Evolutionary conservation across 176 grass and related monocot species (phyloP), one percentile per base, ranked within the genome.

Genomic region (Miscanthus lutarioriparius): DNA sequence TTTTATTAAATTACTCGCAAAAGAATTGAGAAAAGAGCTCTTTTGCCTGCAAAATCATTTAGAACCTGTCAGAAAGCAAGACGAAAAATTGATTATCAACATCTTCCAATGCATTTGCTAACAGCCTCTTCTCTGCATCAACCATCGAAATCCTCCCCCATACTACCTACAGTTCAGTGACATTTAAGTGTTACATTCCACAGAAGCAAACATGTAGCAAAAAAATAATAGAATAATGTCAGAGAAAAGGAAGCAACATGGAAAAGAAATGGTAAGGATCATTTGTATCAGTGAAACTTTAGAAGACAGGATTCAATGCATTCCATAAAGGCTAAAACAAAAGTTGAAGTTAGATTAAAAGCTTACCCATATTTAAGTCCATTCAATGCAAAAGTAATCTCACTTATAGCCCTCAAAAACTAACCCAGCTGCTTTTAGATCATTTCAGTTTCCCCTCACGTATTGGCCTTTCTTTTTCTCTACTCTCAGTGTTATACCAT

Each of bases 71-170:
- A 80, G 96, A 99, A 91, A 99, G 93, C 87, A 99, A 88, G 61
- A 99, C 79, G 15, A 99, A 99, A 91, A 90, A 89, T 62, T 96
- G 96, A 91, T 99, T 99, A 91, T 99, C 91, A 67, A 74, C 71
- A 68, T 99, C 96, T 89, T 89, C 85, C 53, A 99, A 87, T 87
- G 96, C 96, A 89, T 99, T 92, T 84, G 88, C 96, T 79, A 99
- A 70, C 37, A 99, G 90, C 72, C 96, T 96, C 88, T 83, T 99
- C 89, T 99, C 96, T 75, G 96, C 96, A 88, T 99, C 93, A 71
- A 99, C 76, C 96, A 99, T 99, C 22, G 96, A 99, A 88, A 99
- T 87, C 86, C 92, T 96, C 33, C 96, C 96, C 96, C 96, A 99
- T 23, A 96, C 91, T 81, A 99, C 96, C 96, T 99, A 77, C 40